Conservation (phyloP, 1,139 yeast genomes). For the Diutina pseudorugosa region DNA sequence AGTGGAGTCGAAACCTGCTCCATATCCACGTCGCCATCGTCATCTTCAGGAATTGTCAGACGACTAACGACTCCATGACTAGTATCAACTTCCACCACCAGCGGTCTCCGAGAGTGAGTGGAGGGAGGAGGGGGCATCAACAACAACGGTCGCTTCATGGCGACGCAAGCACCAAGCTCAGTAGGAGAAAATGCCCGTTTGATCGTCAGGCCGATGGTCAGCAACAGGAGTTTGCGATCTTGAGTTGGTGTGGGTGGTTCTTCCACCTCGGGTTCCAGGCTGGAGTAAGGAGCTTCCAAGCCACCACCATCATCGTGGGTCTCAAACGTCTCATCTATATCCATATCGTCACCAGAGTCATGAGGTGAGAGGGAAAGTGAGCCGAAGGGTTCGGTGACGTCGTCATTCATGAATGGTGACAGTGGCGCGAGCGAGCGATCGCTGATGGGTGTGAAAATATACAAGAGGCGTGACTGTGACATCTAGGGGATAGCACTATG, state of each 20-base stretch:
- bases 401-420: background rate
- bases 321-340: background rate
- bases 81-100: background rate
- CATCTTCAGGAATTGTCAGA: background rate
- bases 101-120: background rate
- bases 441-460: no score
- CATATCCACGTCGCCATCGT: conserved; percentile 4
- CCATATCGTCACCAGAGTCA: background rate
- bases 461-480: no score
- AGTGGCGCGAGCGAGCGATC: background rate
- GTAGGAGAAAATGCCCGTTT: conserved; percentile 13
- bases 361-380: background rate
- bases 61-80: background rate
- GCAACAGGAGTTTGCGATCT: background rate
- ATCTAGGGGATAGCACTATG: no score
- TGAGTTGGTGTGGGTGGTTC: background rate
- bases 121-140: conserved; percentile 4
- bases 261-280: background rate
- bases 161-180: conserved; percentile 13
- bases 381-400: background rate
- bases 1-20: background rate
- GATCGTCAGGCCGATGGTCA: background rate
- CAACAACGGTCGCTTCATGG: conserved; percentile 7
- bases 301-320: background rate
- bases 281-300: background rate